Evolutionary conservation across 495 filamentous ascomycete species (phyloP).

Genomic region (Parathielavia hyrcaniae): DNA sequence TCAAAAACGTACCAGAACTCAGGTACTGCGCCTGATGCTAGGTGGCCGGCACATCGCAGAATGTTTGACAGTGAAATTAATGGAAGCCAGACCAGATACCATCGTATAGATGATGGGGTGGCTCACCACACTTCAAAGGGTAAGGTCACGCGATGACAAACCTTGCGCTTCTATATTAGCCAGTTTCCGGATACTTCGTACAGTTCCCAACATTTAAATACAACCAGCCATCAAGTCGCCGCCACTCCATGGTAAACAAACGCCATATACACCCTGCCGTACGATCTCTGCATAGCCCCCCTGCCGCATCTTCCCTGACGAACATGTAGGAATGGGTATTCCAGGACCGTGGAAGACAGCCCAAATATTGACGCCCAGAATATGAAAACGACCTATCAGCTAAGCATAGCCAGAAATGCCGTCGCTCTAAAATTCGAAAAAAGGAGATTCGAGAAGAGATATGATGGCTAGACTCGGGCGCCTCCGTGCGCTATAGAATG

Average conservation of each 20-base stretch:
- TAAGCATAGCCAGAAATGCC: background rate
- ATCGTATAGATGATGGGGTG: background rate
- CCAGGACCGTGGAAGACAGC: too few species aligned
- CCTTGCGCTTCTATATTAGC: too few species aligned
- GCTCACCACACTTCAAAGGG: too few species aligned
- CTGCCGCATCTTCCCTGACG: background rate
- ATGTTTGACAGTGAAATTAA: background rate
- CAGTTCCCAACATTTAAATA: too few species aligned
- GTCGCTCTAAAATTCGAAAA: background rate
- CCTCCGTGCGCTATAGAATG: conserved; percentile 32
- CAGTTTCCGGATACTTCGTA: background rate
- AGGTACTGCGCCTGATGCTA: too few species aligned
- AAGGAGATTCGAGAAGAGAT: background rate
- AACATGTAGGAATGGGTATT: conserved; percentile 1
- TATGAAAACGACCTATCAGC: background rate
- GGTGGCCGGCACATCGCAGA: too few species aligned
- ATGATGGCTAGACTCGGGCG: background rate
- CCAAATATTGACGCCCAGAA: background rate
- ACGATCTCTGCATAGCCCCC: conserved; percentile 10
- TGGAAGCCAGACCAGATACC: background rate
- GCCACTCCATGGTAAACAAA: background rate
- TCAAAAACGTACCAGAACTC: too few species aligned
- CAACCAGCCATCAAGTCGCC: too few species aligned
- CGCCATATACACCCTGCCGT: background rate
- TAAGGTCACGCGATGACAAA: background rate